Evolutionary conservation across 768 basidiomycete genomes (phyloP).

Genomic region (Coprinellus micaceus): DNA sequence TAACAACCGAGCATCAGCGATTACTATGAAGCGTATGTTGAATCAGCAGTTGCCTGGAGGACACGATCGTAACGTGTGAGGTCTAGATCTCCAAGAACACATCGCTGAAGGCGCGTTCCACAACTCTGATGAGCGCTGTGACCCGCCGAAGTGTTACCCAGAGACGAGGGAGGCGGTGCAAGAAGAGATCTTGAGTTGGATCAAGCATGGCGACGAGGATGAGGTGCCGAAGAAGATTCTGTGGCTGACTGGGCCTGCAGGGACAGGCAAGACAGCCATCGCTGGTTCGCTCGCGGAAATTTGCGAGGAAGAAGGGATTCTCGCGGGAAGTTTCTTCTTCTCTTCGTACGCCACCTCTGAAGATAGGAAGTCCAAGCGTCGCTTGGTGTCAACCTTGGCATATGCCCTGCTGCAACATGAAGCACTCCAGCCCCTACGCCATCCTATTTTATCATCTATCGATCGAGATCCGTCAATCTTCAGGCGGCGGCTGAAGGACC

Average conservation of each 20-base stretch:
- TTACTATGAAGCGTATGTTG: no score
- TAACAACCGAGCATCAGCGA: no score
- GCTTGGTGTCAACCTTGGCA: no score
- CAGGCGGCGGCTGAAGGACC: no score
- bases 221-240: not conserved
- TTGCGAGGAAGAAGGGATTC: not conserved
- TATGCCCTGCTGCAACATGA: no score
- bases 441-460: no score
- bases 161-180: constrained; percentile 8
- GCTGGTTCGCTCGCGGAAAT: constrained; percentile 7
- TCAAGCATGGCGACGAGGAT: not conserved
- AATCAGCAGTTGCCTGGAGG: no score
- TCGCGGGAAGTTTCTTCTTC: constrained; percentile 6
- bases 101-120: constrained; percentile 7
- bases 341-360: no score
- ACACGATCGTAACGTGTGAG: no score
- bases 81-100: not conserved
- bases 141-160: constrained; percentile 3
- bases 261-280: constrained; percentile 12
- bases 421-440: no score
- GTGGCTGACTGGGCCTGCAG: constrained; percentile 11
- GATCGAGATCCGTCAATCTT: no score
- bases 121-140: constrained; percentile 9
- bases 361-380: no score
- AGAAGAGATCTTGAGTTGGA: constrained; percentile 5